Conservation (phyloP, 1,139 yeast genomes). For the Debaryomyces fabryi region DNA sequence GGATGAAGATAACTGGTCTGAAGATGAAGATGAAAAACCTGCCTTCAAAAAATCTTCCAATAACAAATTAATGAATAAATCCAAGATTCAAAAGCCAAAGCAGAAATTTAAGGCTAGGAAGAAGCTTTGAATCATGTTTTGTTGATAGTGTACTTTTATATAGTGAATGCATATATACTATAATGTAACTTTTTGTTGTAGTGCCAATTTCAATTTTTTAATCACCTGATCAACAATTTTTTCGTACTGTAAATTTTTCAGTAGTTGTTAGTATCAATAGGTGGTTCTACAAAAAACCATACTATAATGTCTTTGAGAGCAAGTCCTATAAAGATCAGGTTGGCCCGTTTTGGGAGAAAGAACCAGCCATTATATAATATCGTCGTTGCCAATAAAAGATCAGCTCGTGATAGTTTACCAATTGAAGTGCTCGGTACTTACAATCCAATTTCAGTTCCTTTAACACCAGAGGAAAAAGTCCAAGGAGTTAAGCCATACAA, state of each 20-base stretch:
- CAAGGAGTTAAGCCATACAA: constrained; percentile 66
- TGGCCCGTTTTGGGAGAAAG: constrained; percentile 91
- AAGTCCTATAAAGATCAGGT: constrained; percentile 55
- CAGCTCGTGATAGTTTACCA: constrained; percentile 83
- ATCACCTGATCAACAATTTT: constrained; percentile 2
- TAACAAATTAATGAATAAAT: constrained; percentile 21
- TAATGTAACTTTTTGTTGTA: background rate
- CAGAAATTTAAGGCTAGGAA: constrained; percentile 60
- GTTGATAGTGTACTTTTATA: constrained; percentile 1
- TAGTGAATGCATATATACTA: constrained; percentile 5
- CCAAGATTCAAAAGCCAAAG: constrained; percentile 42
- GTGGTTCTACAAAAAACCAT: background rate
- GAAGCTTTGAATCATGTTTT: constrained; percentile 42
- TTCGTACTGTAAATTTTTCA: constrained; percentile 3
- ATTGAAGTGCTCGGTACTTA: constrained; percentile 95
- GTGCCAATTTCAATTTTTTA: background rate
- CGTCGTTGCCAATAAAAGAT: constrained; percentile 75
- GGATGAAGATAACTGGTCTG: constrained; percentile 57
- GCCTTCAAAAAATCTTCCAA: constrained; percentile 14
- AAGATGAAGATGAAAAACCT: constrained; percentile 29
- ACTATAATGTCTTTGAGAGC: constrained; percentile 18
- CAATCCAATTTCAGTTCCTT: constrained; percentile 78
- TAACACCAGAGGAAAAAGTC: constrained; percentile 58
- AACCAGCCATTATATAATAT: constrained; percentile 89
- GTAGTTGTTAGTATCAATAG: background rate